phyloP scores from a whole-genome alignment of 2,329 filamentous ascomycete species.

The Ceratocystis huliohia region DNA sequence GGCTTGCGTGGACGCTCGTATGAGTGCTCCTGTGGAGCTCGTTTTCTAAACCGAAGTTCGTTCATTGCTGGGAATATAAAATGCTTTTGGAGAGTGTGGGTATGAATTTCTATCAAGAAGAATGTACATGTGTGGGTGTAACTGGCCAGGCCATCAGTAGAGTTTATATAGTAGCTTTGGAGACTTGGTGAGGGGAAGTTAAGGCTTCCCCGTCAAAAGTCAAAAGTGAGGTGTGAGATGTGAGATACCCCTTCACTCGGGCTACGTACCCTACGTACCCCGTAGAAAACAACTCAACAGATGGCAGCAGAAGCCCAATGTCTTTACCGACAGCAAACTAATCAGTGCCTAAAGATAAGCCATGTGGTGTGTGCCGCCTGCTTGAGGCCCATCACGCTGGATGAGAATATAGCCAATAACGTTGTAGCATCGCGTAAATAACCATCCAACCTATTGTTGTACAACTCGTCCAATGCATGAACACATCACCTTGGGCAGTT shows the following conservation, averaged over 20 bases:
- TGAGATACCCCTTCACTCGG: too few relatives aligned
- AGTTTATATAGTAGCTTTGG: neutral
- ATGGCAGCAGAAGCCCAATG: neutral
- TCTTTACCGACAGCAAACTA: neutral
- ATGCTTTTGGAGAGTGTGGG: neutral
- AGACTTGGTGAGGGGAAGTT: neutral
- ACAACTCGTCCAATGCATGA: neutral
- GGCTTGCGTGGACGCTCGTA: slow-evolving; percentile 9
- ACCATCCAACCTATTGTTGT: neutral
- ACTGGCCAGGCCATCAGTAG: neutral
- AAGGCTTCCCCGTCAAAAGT: neutral
- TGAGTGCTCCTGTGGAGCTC: slow-evolving; percentile 7
- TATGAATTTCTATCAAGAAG: too few relatives aligned
- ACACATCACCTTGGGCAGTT: neutral
- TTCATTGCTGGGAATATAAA: neutral
- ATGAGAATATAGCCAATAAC: neutral
- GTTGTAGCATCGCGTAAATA: neutral
- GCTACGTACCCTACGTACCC: too few relatives aligned
- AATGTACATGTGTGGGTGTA: neutral
- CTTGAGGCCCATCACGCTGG: neutral
- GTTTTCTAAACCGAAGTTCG: slow-evolving; percentile 1
- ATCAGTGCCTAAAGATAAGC: slow-evolving; percentile 2
- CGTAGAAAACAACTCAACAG: neutral
- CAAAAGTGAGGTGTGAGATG: neutral
- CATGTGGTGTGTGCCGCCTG: neutral